phyloP scores from a whole-genome alignment of 768 basidiomycete genomes.

The Tremella fuciformis region DNA sequence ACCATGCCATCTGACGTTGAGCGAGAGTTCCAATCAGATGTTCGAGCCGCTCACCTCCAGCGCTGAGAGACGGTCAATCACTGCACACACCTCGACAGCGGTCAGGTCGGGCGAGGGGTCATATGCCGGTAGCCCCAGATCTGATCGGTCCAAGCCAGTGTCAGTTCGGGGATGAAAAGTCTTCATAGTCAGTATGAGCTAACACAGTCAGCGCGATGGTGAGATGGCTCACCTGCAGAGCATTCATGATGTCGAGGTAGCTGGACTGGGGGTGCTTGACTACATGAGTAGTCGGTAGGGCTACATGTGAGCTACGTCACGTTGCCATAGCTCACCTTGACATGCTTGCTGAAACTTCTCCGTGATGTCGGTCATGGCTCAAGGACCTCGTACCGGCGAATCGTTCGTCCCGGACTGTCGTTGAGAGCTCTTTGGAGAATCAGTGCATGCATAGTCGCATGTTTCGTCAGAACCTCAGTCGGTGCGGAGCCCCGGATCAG shows the following conservation, averaged over 20 bases:
- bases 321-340: slow-evolving; percentile 19
- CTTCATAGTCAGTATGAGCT: slow-evolving; percentile 53
- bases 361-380: slow-evolving; percentile 26
- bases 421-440: too few relatives aligned
- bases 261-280: slow-evolving; percentile 68
- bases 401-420: too few relatives aligned
- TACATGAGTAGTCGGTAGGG: slow-evolving; percentile 64
- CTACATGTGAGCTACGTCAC: slow-evolving; percentile 48
- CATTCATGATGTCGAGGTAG: slow-evolving; percentile 88
- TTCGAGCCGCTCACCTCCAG: slow-evolving; percentile 61
- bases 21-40: not conserved
- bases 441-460: too few relatives aligned
- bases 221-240: slow-evolving; percentile 66
- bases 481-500: too few relatives aligned
- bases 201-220: slow-evolving; percentile 3
- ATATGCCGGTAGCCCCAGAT: slow-evolving; percentile 52
- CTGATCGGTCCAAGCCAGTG: slow-evolving; percentile 60
- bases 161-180: slow-evolving; percentile 88
- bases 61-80: slow-evolving; percentile 71
- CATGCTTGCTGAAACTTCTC: slow-evolving; percentile 17
- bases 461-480: too few relatives aligned
- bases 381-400: too few relatives aligned
- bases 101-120: slow-evolving; percentile 64
- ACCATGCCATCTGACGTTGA: slow-evolving; percentile 73
- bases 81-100: slow-evolving; percentile 82